A percentile compares a stretch with the other conserved stretches of the same genome.
These are phyloP conservation scores for Debaryomyces hansenii DNA, from an alignment of 805 yeast genomes.

Conservation along the genomic window DNA sequence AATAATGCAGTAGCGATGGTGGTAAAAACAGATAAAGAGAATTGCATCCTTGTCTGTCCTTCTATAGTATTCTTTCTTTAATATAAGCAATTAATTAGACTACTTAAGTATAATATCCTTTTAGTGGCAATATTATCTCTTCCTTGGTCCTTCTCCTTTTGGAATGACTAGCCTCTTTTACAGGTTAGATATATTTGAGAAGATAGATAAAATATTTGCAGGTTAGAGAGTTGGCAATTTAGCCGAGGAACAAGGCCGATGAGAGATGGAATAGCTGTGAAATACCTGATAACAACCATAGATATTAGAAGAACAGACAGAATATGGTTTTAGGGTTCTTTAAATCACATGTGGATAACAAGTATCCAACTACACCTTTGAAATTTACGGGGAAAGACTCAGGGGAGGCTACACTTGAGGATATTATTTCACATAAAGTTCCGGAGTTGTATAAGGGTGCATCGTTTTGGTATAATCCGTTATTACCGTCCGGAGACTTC, in stretches of 20 bases:
- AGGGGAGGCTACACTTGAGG: constrained; percentile 18
- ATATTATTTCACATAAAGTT: constrained; percentile 35
- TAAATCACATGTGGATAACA: constrained; percentile 24
- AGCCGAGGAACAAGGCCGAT: background rate
- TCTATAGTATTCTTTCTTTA: background rate
- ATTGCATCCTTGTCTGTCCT: constrained; percentile 22
- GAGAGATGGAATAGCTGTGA: background rate
- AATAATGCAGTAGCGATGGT: constrained; percentile 43
- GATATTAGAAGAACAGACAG: background rate
- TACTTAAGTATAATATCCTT: background rate
- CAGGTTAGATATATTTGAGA: background rate
- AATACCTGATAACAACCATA: background rate
- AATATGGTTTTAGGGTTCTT: constrained; percentile 11
- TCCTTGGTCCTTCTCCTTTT: background rate
- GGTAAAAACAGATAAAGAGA: constrained; percentile 37
- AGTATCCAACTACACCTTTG: constrained; percentile 23
- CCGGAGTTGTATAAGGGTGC: constrained; percentile 42
- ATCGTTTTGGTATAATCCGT: constrained; percentile 45
- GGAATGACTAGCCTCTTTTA: background rate
- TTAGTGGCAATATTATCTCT: constrained; percentile 6
- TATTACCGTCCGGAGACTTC: constrained; percentile 46
- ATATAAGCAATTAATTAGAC: background rate
- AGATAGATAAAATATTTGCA: background rate
- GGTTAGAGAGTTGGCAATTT: background rate
- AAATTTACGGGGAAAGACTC: constrained; percentile 12